Base-by-base conservation (phyloP, 1,284 basidiomycete species). In the Rhizoctonia solani region DNA sequence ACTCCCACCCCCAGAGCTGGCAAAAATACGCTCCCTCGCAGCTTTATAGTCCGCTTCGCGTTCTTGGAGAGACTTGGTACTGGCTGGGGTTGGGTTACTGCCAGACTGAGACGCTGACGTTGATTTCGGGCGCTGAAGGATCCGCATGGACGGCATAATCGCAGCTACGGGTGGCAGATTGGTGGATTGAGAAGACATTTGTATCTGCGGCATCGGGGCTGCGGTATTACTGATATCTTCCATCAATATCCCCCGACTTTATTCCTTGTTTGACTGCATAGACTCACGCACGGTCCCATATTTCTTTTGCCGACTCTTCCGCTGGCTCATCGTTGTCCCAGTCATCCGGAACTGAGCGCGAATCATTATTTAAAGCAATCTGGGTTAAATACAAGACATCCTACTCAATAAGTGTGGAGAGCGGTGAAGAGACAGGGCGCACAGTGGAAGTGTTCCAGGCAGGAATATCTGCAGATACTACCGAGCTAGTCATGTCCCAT, bases 1-100 rank as follows among this genome's bases (percentile, higher is more conserved):
- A 34, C 37, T 39, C 21, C 49, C 59, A 13, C 58, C 58, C n/a
- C 47, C 58, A 5, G 61, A 65, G 16, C 44, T 65, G 23, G 68
- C 68, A 54, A 72, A 72, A 25, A 72, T 72, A 8, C 70, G 66
- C 27, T 72, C 68, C 30, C 71, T 46, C n/a, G 71, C 71, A 44
- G 71, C 71, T 50, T 70, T 69, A 37, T 72, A 72, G 8, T 68
- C 69, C 19, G 71, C 71, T 41, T 72, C 69, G 13, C 71, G 52
- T 41, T 72, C 71, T 47, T 67, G 49, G 19, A 72, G 46, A 25
- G 59, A 34, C 54, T 69, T 70, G 67, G 49, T 27, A 54, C 44
- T 34, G 41, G 37, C 39, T 8, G 59, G 49, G 21, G 66, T 44
- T 2, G 37, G 14, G 11, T 30, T 34, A 19, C 25, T 25, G 44